Percentiles rank a stretch among this genome's conserved stretches.
Evolutionary conservation across 2,329 filamentous ascomycete species (phyloP).

Genomic region (Nectriaceae sp.): DNA sequence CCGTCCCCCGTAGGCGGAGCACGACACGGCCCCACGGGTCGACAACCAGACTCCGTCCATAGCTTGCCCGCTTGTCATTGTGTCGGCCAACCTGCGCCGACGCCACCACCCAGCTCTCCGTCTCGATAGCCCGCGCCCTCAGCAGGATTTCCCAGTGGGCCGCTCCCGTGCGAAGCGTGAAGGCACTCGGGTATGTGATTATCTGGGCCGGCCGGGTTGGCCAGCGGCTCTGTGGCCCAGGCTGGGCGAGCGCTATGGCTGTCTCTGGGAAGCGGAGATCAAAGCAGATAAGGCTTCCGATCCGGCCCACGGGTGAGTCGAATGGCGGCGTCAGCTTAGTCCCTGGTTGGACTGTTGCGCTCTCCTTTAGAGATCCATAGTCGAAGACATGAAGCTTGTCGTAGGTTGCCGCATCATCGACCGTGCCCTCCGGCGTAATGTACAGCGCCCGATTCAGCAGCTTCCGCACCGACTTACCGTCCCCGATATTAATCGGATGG

Average conservation of each 20-base stretch:
- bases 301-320: constrained; percentile 68
- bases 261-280: constrained; percentile 85
- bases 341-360: constrained; percentile 68
- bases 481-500: constrained; percentile 49
- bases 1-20: constrained; percentile 60
- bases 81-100: constrained; percentile 76
- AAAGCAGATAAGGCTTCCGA: constrained; percentile 87
- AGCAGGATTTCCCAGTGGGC: constrained; percentile 86
- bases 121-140: constrained; percentile 82
- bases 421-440: constrained; percentile 46
- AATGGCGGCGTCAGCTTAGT: constrained; percentile 67
- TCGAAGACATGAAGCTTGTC: constrained; percentile 94
- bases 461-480: constrained; percentile 27
- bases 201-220: constrained; percentile 61
- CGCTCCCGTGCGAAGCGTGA: constrained; percentile 80
- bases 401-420: constrained; percentile 56
- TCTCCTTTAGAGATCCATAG: constrained; percentile 53
- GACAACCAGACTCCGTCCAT: constrained; percentile 83
- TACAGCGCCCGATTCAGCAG: constrained; percentile 57
- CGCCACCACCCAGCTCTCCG: constrained; percentile 83
- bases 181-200: constrained; percentile 85
- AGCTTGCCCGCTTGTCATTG: constrained; percentile 76
- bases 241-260: constrained; percentile 62
- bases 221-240: constrained; percentile 33
- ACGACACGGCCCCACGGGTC: constrained; percentile 84